A percentile compares a stretch with the other conserved stretches of the same genome.
Conservation (phyloP, 805 yeast species). For the Ogataea methanolica region DNA sequence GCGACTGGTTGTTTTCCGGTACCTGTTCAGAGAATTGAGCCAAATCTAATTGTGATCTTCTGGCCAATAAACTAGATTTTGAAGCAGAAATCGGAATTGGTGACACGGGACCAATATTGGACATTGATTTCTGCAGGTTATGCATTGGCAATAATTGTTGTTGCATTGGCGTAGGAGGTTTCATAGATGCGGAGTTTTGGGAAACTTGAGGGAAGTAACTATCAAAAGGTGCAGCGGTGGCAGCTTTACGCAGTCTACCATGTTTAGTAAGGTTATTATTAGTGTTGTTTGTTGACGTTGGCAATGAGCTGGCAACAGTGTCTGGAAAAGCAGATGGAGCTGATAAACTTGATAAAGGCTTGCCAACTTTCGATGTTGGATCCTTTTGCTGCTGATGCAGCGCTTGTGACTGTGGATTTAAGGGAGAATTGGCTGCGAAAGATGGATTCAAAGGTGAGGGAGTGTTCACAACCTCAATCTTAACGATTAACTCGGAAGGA, state of each 20-base stretch:
- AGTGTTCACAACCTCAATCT: constrained; percentile 17
- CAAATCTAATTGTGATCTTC: constrained; percentile 6
- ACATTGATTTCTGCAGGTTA: constrained; percentile 1
- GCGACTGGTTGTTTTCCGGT: constrained; percentile 2
- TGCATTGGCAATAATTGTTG: neutral
- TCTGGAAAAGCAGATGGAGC: neutral
- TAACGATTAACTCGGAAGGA: constrained; percentile 59
- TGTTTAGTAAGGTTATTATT: neutral
- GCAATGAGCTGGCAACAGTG: neutral
- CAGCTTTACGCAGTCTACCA: neutral
- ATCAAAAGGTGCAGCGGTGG: neutral
- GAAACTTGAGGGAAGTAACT: neutral
- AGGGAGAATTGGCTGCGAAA: neutral
- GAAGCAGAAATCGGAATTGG: constrained; percentile 26
- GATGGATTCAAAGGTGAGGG: constrained; percentile 6
- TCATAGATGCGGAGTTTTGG: neutral
- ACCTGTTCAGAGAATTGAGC: neutral
- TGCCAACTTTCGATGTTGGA: too few species aligned
- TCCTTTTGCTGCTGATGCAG: neutral
- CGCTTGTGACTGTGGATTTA: neutral
- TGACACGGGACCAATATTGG: constrained; percentile 19
- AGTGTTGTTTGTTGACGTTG: neutral
- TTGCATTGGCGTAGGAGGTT: constrained; percentile 4
- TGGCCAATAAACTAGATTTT: constrained; percentile 18
- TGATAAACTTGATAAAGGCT: neutral